Percentiles rank a stretch among this genome's conserved stretches.
These are phyloP conservation scores for Cinnamomum micranthum DNA, from an alignment of 164 flowering plant species.

Conservation along the genomic window DNA sequence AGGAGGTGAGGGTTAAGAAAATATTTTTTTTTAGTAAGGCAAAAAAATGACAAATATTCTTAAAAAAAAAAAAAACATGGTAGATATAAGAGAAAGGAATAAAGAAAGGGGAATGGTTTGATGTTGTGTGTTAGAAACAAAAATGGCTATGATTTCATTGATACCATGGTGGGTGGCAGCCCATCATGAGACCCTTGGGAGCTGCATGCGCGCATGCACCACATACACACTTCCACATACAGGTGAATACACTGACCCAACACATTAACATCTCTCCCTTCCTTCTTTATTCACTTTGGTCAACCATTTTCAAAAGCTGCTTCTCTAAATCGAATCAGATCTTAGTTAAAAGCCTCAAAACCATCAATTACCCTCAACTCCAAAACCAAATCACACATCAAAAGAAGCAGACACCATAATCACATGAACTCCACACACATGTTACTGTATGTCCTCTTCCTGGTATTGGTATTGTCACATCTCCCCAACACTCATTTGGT, in stretches of 20 bases:
- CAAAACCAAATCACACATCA: slow-evolving; percentile 1
- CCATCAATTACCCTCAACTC: slow-evolving; percentile 9
- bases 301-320: background rate
- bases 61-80: background rate
- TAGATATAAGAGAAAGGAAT: background rate
- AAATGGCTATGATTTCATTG: slow-evolving; percentile 14
- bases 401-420: slow-evolving; percentile 13
- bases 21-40: too few relatives aligned
- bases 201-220: slow-evolving; percentile 39
- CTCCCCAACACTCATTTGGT: slow-evolving; percentile 11
- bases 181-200: slow-evolving; percentile 24
- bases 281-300: background rate
- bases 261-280: background rate
- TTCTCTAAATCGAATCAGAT: slow-evolving; percentile 7
- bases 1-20: too few relatives aligned
- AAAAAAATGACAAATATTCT: background rate
- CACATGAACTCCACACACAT: background rate
- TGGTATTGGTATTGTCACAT: background rate
- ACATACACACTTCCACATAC: slow-evolving; percentile 8
- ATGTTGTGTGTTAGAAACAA: slow-evolving; percentile 8
- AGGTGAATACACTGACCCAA: background rate
- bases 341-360: slow-evolving; percentile 21
- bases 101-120: slow-evolving; percentile 14
- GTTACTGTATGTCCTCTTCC: background rate
- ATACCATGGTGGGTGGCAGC: slow-evolving; percentile 22